Conservation (phyloP, 169 alveolate genomes). For the Hepatocystis sp. region DNA sequence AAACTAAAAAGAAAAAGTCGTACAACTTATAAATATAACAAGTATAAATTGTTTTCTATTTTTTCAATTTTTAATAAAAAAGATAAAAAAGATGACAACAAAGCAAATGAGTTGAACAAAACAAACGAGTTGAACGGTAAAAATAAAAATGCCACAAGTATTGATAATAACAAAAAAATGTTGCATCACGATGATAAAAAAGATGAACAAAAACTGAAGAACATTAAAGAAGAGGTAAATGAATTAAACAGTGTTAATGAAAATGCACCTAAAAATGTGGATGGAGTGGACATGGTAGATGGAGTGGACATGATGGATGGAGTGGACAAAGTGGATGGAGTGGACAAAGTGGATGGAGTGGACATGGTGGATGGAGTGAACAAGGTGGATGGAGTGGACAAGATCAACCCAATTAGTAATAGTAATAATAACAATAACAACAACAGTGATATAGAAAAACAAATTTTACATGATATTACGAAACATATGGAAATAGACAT, state of each 20-base stretch:
- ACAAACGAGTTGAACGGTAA: neutral
- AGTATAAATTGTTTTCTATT: constrained; percentile 5
- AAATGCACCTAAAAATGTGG: too few species aligned
- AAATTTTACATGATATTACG: neutral
- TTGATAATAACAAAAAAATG: too few species aligned
- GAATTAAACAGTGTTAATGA: too few species aligned
- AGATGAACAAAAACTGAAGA: too few species aligned
- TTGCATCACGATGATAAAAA: too few species aligned
- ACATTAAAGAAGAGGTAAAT: too few species aligned
- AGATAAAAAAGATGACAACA: neutral
- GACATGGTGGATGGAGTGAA: too few species aligned
- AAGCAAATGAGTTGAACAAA: neutral
- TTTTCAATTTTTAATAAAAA: constrained; percentile 14
- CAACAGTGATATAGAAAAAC: neutral
- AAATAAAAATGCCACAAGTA: neutral
- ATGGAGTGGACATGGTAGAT: too few species aligned
- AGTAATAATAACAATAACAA: neutral
- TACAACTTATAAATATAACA: neutral
- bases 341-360: too few species aligned
- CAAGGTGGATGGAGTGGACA: neutral
- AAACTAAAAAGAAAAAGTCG: neutral
- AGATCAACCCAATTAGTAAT: neutral
- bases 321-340: too few species aligned
- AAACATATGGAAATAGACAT: neutral
- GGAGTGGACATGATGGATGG: too few species aligned